These are phyloP conservation scores for Starmerella kuoi DNA, from an alignment of 805 yeast genomes.

Conservation along the genomic window DNA sequence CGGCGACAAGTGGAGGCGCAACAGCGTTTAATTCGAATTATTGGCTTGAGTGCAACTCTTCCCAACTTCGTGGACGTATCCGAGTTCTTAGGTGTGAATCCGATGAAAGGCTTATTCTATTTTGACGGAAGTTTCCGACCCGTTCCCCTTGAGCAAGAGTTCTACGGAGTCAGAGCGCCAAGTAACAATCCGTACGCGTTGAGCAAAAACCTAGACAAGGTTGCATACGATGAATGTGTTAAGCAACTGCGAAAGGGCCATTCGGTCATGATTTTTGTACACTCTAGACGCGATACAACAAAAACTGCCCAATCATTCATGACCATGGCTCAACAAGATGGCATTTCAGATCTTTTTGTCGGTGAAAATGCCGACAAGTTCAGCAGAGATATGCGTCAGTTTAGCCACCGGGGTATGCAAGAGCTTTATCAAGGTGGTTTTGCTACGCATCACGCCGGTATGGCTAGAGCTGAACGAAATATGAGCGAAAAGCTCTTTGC, in stretches of 20 bases:
- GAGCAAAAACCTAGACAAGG: conserved; percentile 49
- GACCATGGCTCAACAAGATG: conserved; percentile 47
- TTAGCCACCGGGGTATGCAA: conserved; percentile 62
- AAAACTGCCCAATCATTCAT: conserved; percentile 68
- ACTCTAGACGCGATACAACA: conserved; percentile 84
- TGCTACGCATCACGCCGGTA: conserved; percentile 96
- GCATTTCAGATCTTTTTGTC: conserved; percentile 23
- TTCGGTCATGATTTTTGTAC: conserved; percentile 95
- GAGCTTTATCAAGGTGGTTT: conserved; percentile 60
- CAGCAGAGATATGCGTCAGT: conserved; percentile 51
- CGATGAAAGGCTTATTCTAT: conserved; percentile 83
- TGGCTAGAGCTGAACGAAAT: conserved; percentile 82
- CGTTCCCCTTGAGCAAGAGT: conserved; percentile 77
- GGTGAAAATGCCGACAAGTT: conserved; percentile 26
- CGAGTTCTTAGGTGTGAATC: conserved; percentile 75
- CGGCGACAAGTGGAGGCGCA: conserved; percentile 87
- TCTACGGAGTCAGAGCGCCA: conserved; percentile 55
- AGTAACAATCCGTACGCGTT: conserved; percentile 11
- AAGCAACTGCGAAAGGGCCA: conserved; percentile 56
- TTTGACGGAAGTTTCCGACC: conserved; percentile 92
- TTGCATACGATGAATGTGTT: conserved; percentile 62
- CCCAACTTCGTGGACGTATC: conserved; percentile 91
- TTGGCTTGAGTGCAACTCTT: conserved; percentile 85
- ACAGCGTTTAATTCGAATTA: conserved; percentile 86
- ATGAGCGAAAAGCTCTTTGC: conserved; percentile 78